These are phyloP conservation scores for Bifiguratus adelaidae DNA, from an alignment of 192 early-diverging fungal species.

Conservation along the genomic window DNA sequence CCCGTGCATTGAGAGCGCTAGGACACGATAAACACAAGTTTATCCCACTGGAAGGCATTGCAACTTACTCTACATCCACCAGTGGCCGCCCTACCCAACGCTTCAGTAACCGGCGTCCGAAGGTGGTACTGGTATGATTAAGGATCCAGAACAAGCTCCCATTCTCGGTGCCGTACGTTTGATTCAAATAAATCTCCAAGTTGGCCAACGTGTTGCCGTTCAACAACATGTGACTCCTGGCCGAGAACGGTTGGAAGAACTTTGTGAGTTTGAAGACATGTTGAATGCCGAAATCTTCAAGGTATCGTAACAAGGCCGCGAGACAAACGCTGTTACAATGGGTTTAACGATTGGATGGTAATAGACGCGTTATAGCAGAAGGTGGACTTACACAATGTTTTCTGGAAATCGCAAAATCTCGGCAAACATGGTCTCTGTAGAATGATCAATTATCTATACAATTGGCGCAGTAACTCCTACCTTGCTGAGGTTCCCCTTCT, in stretches of 20 bases:
- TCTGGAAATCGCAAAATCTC: constrained; percentile 13
- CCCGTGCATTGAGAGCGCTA: constrained; percentile 35
- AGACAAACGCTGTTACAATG: constrained; percentile 18
- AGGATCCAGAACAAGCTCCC: constrained; percentile 47
- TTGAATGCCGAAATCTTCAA: constrained; percentile 50
- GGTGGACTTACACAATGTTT: constrained; percentile 7
- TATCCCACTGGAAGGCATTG: background rate
- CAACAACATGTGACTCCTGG: constrained; percentile 48
- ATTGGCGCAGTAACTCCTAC: constrained; percentile 13
- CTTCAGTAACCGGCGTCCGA: constrained; percentile 51
- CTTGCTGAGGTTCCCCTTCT: background rate
- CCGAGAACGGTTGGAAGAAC: constrained; percentile 45
- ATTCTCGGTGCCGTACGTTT: constrained; percentile 23
- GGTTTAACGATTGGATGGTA: background rate
- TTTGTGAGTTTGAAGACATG: constrained; percentile 42
- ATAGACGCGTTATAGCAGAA: background rate
- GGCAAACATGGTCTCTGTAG: constrained; percentile 8
- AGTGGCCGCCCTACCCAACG: constrained; percentile 64
- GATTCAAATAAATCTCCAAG: constrained; percentile 53
- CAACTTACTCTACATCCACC: constrained; percentile 27
- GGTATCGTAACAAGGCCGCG: constrained; percentile 45
- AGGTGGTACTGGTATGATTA: constrained; percentile 54
- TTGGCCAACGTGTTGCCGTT: constrained; percentile 53
- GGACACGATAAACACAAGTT: background rate
- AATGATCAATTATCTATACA: too few species aligned